Base-by-base conservation (phyloP, 2,329 filamentous ascomycete genomes). In the Fusarium ambrosium region DNA sequence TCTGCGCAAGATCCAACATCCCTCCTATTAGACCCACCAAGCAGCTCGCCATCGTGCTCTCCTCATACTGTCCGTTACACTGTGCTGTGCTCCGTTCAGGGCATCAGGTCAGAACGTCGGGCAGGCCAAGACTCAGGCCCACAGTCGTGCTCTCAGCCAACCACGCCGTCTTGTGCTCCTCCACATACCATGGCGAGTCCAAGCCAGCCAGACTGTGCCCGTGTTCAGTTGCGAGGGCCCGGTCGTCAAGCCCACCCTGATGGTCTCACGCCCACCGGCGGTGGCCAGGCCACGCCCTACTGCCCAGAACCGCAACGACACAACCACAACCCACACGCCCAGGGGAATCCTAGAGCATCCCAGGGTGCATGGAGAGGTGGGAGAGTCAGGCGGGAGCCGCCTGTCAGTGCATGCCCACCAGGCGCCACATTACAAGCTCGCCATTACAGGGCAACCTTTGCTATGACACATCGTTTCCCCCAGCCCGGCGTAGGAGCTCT, bases 381-480 rank as follows among this genome's bases (percentile, higher is more conserved):
- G 48, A 78, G 69, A 74, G 76, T 77, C 77, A 79, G 75, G 75
- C 77, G 77, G 73, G 66, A 77, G 68, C 64, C 70, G 70, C 68
- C 74, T 76, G 64, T 68, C 64, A 70, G 61, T 77, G 66, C 43
- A 68, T 75, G 62, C 65, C 73, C 73, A 76, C 71, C 37, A 65
- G 69, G 77, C 66, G 75, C 77, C 77, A 79, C 77, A 71, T 70
- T 71, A 78, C 77, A 78, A 79, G 76, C 76, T 79, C 75, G 70
- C 73, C 77, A 79, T 78, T 66, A 66, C 74, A 79, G 67, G 76
- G 70, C 76, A 70, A 27, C 64, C 69, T 65, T 74, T 51, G 74
- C 77, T 78, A 79, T 79, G 77, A 79, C 77, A 79, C 77, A 79
- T 79, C 70, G 72, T 76, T 76, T 77, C 69, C 69, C 64, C 70